Evolutionary conservation across 805 yeast species (phyloP), one percentile per base, ranked within the genome.

Genomic region (Kazachstania kunashirensis): DNA sequence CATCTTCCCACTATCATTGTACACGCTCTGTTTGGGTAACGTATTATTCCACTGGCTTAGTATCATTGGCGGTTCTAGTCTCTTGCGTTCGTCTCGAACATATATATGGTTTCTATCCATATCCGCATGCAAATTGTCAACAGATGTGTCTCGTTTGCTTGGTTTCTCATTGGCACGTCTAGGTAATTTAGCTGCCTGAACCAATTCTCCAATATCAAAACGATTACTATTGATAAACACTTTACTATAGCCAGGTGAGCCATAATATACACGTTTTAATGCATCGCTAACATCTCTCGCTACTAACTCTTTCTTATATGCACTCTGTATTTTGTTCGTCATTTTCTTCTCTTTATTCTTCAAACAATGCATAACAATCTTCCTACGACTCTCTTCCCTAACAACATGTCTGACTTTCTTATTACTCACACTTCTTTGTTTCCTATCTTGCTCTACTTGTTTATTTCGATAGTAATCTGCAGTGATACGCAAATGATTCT

Each of bases 401-500:
- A n/a, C n/a, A n/a, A n/a, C n/a, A n/a, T n/a, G n/a, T n/a, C 11
- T 14, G 4, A 9, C 16, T 3, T 4, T 18, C n/a, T 20, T 17
- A 19, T 11, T 25, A 6, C 29, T 17, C 12, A 4, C 44, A 24
- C 57, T 58, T 31, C 53, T 53, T 14, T 62, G 63, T 43, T 59
- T 49, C 27, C 44, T 43, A 15, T 16, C 19, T 18, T 24, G 3
- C n/a, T 21, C 24, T 12, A 14, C 23, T 23, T 31, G 23, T 42
- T 47, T 52, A 49, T 66, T 61, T 47, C 81, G 83, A 53, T 82
- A 85, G 62, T 83, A 84, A 39, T 79, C 81, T 41, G 85, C 76
- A 34, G 80, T 82, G 37, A 71, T 67, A 42, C 72, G 69, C 29
- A 82, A 65, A 57, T 85, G 96, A 56, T 82, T 79, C 48, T 73